Evolutionary conservation across 225 moss, liverwort and hornwort species (phyloP).

Genomic region (Pseudisothecium myosuroides): DNA sequence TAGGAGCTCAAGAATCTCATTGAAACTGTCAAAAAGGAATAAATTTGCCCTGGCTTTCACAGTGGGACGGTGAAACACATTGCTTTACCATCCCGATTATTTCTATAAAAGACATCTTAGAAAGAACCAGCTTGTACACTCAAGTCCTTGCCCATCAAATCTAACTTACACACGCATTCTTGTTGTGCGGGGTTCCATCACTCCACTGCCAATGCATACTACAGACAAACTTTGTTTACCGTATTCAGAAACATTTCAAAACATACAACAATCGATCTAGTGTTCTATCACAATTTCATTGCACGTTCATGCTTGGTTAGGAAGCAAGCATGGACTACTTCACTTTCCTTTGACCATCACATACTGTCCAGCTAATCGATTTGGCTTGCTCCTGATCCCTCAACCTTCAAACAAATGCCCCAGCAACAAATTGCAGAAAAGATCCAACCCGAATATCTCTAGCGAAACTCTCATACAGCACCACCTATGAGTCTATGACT

Average conservation of each 20-base stretch:
- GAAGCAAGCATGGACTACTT: not conserved
- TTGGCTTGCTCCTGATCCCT: not conserved
- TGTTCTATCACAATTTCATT: not conserved
- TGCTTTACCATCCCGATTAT: not conserved
- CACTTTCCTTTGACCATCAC: not conserved
- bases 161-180: not conserved
- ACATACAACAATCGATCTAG: not conserved
- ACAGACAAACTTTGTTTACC: too few species aligned
- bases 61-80: not conserved
- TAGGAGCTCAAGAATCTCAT: not conserved
- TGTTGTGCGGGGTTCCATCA: not conserved
- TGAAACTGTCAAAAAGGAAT: not conserved
- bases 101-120: not conserved
- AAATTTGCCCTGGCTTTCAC: not conserved
- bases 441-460: not conserved
- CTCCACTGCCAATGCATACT: not conserved
- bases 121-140: not conserved
- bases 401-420: too few species aligned
- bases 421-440: too few species aligned
- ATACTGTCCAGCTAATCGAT: not conserved
- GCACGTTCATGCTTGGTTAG: not conserved
- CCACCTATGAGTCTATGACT: accelerated
- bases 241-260: not conserved
- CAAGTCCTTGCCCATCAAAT: not conserved
- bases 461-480: too few species aligned